Base-by-base conservation (phyloP, 306 rosid genomes). In the Fragaria nilgerrensis region DNA sequence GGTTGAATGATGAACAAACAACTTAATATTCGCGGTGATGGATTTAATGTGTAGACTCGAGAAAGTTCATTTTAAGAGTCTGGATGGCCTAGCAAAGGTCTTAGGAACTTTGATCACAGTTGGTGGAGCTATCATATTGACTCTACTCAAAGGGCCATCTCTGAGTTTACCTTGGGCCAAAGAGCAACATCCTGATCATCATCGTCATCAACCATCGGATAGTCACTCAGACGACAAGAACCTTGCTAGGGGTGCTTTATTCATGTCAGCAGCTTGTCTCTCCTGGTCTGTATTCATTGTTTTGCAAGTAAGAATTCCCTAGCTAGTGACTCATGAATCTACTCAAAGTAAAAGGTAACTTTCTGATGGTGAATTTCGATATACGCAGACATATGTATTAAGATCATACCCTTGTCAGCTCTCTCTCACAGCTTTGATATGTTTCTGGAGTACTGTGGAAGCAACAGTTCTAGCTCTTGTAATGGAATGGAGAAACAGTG, bases 381-480 rank as follows among this genome's bases (percentile, higher is more conserved):
- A 15, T 59, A 27, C 19, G 20, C 70, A 88, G 85, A 86, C 87
- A 55, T 65, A 75, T 44, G 82, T 81, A 1, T 14, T 86, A 69
- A 80, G 80, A 52, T 74, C 88, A 20, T 84, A 82, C 70, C 92
- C 87, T 4, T 81, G 79, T 14, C 76, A 66, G 43, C 86, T 88
- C 50, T 88, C 88, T 25, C 75, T 88, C 58, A 59, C 86, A 41
- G 77, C 81, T 70, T 56, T 56, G 82, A 88, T 81, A 84, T 82
- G 87, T 81, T 70, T 80, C 43, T 73, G 77, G 16, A 86, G 86
- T 22, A 41, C 82, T 50, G 25, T 85, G 68, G 83, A 84, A 79
- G 84, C 76, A 16, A 17, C 75, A 3, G 48, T 83, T 14, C 22
- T 79, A 27, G 84, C 89, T 37, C 52, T 86, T 19, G 78, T 61